Evolutionary conservation across 2,329 filamentous ascomycete species (phyloP).

Genomic region (Aspergillus sp.): DNA sequence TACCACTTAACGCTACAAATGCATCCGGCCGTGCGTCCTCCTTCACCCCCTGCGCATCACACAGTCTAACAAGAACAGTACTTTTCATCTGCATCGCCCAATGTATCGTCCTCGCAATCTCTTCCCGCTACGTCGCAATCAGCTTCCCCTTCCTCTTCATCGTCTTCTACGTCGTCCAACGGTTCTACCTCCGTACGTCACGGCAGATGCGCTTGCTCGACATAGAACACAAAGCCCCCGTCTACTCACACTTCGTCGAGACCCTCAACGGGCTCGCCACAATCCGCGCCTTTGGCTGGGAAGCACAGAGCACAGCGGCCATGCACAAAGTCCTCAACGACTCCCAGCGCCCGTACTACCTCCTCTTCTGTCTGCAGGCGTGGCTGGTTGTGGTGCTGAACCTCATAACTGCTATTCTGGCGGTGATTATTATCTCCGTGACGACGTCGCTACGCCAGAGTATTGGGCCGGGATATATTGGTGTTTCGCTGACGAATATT

Average conservation of each 20-base stretch:
- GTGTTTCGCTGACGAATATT: background rate
- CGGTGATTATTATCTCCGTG: slow-evolving; percentile 48
- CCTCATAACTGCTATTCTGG: slow-evolving; percentile 47
- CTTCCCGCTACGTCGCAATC: background rate
- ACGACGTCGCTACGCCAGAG: slow-evolving; percentile 37
- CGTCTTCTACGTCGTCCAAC: background rate
- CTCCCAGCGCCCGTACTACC: slow-evolving; percentile 51
- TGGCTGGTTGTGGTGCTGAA: slow-evolving; percentile 51
- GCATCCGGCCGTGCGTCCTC: background rate
- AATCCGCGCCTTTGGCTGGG: slow-evolving; percentile 57
- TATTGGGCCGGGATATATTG: background rate
- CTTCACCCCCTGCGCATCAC: background rate
- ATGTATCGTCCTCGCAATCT: background rate
- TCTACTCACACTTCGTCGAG: slow-evolving; percentile 59
- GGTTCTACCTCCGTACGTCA: slow-evolving; percentile 27
- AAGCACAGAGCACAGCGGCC: slow-evolving; percentile 41
- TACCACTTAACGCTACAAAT: background rate
- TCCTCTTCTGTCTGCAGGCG: slow-evolving; percentile 48
- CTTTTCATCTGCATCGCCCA: background rate
- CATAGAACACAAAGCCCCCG: slow-evolving; percentile 55
- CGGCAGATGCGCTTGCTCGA: slow-evolving; percentile 57
- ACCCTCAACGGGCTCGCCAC: slow-evolving; percentile 54
- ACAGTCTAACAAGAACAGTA: background rate
- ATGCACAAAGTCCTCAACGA: slow-evolving; percentile 43
- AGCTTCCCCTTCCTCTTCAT: background rate